phyloP scores from a whole-genome alignment of 495 filamentous ascomycete species.

The Penicillium pulvis region DNA sequence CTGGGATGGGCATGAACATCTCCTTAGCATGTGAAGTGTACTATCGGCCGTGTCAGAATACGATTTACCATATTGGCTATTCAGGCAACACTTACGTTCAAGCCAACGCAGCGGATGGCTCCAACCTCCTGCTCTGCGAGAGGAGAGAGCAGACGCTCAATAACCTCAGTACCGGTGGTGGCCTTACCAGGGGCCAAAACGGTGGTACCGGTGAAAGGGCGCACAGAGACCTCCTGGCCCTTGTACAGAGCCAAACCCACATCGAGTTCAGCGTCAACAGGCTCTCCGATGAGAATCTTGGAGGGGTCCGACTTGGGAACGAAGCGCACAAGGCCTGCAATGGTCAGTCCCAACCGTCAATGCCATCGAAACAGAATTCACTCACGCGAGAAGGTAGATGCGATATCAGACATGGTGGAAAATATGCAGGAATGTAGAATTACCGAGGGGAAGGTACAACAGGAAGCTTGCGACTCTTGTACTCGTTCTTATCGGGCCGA shows the following conservation, averaged over 20 bases:
- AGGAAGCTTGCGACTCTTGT: conserved; percentile 6
- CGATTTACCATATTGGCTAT: not conserved
- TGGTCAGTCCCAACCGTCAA: conserved; percentile 4
- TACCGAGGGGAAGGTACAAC: conserved; percentile 3
- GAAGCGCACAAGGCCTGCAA: conserved; percentile 61
- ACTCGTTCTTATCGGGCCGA: conserved; percentile 15
- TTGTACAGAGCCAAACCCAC: conserved; percentile 57
- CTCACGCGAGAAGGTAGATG: conserved; percentile 49
- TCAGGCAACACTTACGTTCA: conserved; percentile 56
- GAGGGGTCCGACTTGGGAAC: conserved; percentile 52
- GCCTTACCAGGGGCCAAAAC: conserved; percentile 52
- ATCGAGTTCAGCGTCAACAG: conserved; percentile 53
- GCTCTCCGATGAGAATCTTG: conserved; percentile 60
- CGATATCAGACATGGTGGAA: conserved; percentile 43
- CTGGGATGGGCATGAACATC: conserved; percentile 69
- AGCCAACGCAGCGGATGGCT: conserved; percentile 69
- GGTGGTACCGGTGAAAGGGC: conserved; percentile 56
- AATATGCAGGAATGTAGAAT: not conserved
- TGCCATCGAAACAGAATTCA: not conserved
- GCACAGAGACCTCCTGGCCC: conserved; percentile 56
- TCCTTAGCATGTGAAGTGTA: conserved; percentile 79
- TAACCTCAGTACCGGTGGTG: conserved; percentile 50
- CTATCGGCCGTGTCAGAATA: conserved; percentile 28
- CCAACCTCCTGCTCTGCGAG: conserved; percentile 48
- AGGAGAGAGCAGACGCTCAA: conserved; percentile 58